Evolutionary conservation across 371 early-diverging fungal genomes (phyloP).

Genomic region (Basidiobolus meristosporus): DNA sequence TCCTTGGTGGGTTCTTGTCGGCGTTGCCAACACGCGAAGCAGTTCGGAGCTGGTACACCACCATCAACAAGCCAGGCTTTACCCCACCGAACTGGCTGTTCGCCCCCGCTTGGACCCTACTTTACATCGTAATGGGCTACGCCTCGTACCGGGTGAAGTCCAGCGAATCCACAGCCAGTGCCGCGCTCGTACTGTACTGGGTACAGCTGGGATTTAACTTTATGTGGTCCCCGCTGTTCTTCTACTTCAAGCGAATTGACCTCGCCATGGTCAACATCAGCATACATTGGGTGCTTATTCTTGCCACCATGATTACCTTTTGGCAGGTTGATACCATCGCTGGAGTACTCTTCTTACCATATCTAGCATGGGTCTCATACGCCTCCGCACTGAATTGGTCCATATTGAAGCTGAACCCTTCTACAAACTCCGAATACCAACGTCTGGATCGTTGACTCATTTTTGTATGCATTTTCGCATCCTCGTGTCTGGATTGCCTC

Average conservation of each 20-base stretch:
- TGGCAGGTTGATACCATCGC: neutral
- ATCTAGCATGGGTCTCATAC: neutral
- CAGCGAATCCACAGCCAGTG: no score
- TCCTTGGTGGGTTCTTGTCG: no score
- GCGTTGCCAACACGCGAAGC: neutral
- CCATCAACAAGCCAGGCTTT: neutral
- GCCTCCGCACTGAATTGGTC: no score
- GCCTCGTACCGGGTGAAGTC: neutral
- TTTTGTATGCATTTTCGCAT: no score
- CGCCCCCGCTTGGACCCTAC: neutral
- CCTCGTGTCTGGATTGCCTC: no score
- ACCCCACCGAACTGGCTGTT: conserved; percentile 1
- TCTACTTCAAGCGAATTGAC: neutral
- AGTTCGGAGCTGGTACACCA: neutral
- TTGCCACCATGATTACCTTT: neutral
- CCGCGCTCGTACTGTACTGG: neutral
- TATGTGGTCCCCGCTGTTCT: neutral
- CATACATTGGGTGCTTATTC: neutral
- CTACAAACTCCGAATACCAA: no score
- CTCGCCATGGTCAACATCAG: neutral
- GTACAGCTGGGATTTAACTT: neutral
- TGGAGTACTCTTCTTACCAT: neutral
- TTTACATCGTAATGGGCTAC: neutral
- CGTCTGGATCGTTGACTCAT: no score
- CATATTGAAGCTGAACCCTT: no score